A percentile compares a stretch with the other conserved stretches of the same genome.
Evolutionary conservation across 352 stramenopile genomes (phyloP).

Genomic region (Phytopythium aichiense): DNA sequence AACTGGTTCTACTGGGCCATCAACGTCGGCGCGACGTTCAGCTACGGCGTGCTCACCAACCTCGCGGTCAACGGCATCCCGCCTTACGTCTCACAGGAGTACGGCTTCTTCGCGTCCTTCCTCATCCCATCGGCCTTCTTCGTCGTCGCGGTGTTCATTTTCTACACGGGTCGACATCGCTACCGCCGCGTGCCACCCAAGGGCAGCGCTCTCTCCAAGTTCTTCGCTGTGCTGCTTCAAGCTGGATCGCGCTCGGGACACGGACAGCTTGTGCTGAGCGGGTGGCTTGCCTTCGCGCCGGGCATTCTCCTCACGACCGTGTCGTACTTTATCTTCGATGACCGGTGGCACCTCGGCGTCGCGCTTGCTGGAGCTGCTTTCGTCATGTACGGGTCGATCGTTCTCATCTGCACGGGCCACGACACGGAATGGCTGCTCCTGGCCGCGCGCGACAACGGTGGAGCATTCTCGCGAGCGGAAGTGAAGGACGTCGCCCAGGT

Average conservation of each 20-base stretch:
- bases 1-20: slow-evolving; percentile 95
- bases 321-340: slow-evolving; percentile 76
- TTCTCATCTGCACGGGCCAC: slow-evolving; percentile 60
- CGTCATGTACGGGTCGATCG: slow-evolving; percentile 65
- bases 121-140: slow-evolving; percentile 82
- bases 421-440: slow-evolving; percentile 58
- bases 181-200: slow-evolving; percentile 74
- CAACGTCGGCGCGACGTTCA: slow-evolving; percentile 90
- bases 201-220: slow-evolving; percentile 68
- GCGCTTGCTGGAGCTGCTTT: slow-evolving; percentile 45
- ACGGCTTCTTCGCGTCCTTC: slow-evolving; percentile 89
- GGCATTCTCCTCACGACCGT: slow-evolving; percentile 74
- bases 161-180: slow-evolving; percentile 59
- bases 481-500: slow-evolving; percentile 78
- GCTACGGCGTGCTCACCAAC: slow-evolving; percentile 89
- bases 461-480: slow-evolving; percentile 47
- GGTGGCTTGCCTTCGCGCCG: slow-evolving; percentile 58
- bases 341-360: slow-evolving; percentile 48
- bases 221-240: slow-evolving; percentile 63
- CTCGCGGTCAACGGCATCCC: slow-evolving; percentile 87
- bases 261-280: slow-evolving; percentile 75
- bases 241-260: slow-evolving; percentile 46
- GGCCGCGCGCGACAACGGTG: slow-evolving; percentile 44
- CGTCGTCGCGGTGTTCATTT: slow-evolving; percentile 71
- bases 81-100: slow-evolving; percentile 73